A percentile compares a stretch with the other conserved stretches of the same genome.
Evolutionary conservation across 225 moss, liverwort and hornwort species (phyloP).

Genomic region (Takakia lepidozioides): DNA sequence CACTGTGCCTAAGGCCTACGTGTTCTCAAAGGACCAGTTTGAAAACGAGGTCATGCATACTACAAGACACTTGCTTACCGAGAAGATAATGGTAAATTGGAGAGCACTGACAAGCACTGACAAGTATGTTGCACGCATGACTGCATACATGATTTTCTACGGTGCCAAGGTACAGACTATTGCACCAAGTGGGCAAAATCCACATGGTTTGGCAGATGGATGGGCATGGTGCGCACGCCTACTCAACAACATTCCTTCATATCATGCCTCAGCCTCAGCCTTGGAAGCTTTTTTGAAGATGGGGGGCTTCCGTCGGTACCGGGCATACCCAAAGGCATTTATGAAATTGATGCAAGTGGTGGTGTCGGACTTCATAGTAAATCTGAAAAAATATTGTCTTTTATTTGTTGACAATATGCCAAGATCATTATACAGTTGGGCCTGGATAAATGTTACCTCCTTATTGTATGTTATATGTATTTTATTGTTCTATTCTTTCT

Average conservation of each 20-base stretch:
- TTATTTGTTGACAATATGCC: too few relatives aligned
- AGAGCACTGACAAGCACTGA: slow-evolving; percentile 93
- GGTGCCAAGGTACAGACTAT: slow-evolving; percentile 80
- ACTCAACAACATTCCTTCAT: slow-evolving; percentile 65
- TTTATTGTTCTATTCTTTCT: too few relatives aligned
- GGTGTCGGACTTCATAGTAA: slow-evolving; percentile 41
- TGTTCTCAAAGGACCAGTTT: slow-evolving; percentile 74
- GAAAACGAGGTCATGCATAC: slow-evolving; percentile 65
- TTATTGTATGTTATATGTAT: too few relatives aligned
- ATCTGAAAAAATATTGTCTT: too few relatives aligned
- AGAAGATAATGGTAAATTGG: slow-evolving; percentile 68
- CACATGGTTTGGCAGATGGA: slow-evolving; percentile 63
- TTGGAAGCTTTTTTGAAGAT: slow-evolving; percentile 71
- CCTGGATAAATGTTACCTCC: too few relatives aligned
- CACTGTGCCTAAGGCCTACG: slow-evolving; percentile 78
- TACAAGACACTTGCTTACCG: slow-evolving; percentile 75
- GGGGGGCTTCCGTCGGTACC: slow-evolving; percentile 43
- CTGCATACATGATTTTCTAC: slow-evolving; percentile 86
- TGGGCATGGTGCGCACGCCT: slow-evolving; percentile 86
- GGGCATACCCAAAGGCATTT: slow-evolving; percentile 45
- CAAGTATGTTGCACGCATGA: slow-evolving; percentile 80
- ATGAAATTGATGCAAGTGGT: slow-evolving; percentile 56
- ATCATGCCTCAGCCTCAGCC: slow-evolving; percentile 70
- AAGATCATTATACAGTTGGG: too few relatives aligned
- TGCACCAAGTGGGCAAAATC: slow-evolving; percentile 54